These are phyloP conservation scores for Malus sylvestris DNA, from an alignment of 306 rosid genomes.

Conservation along the genomic window DNA sequence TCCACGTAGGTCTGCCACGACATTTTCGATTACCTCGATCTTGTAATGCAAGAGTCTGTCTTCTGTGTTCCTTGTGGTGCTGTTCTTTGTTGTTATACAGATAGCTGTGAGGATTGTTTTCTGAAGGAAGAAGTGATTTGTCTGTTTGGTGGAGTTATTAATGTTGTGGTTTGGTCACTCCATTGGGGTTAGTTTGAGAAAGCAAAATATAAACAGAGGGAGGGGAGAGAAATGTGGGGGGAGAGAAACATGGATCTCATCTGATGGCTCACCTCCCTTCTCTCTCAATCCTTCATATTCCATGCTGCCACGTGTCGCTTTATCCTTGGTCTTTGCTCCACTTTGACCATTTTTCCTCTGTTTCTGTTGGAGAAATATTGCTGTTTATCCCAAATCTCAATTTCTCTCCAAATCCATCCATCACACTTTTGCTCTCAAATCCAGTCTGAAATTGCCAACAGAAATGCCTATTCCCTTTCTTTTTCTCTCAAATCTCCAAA, in stretches of 20 bases:
- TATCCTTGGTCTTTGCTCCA: background rate
- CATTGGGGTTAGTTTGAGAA: slow-evolving; percentile 9
- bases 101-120: background rate
- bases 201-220: slow-evolving; percentile 1
- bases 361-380: background rate
- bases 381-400: background rate
- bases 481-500: background rate
- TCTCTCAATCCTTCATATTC: slow-evolving; percentile 1
- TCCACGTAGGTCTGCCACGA: slow-evolving; percentile 97
- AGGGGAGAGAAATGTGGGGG: slow-evolving; percentile 16
- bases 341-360: slow-evolving; percentile 8
- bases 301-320: slow-evolving; percentile 6
- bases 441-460: background rate
- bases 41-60: too few species aligned
- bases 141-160: background rate
- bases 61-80: background rate
- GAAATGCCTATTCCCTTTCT: background rate
- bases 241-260: slow-evolving; percentile 6
- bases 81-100: background rate
- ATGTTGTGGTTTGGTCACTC: slow-evolving; percentile 6
- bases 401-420: background rate
- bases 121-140: background rate
- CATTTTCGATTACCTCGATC: slow-evolving; percentile 30
- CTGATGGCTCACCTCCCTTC: slow-evolving; percentile 3
- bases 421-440: background rate